These are phyloP conservation scores for Leccinum fuscescens DNA, from an alignment of 1,284 basidiomycete genomes.

Conservation along the genomic window DNA sequence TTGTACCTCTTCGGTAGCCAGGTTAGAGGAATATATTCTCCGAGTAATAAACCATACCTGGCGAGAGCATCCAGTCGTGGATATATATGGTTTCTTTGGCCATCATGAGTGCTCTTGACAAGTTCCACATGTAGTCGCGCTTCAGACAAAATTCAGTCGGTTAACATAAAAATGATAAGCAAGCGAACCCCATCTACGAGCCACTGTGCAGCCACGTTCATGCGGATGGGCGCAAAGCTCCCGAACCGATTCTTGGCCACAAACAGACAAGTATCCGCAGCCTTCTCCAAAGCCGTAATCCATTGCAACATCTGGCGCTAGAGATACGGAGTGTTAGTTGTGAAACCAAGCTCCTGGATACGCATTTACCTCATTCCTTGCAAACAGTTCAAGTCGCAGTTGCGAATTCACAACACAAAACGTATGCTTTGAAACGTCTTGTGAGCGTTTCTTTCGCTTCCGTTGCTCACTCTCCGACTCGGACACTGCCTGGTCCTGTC, in stretches of 20 bases:
- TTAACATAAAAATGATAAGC: neutral
- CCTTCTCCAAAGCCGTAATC: constrained; percentile 89
- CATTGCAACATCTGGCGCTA: constrained; percentile 97
- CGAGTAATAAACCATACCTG: constrained; percentile 45
- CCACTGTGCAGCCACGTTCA: constrained; percentile 97
- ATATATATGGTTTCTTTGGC: constrained; percentile 91
- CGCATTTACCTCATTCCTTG: constrained; percentile 75
- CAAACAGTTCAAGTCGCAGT: constrained; percentile 83
- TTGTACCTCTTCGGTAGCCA: constrained; percentile 63
- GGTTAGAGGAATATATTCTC: constrained; percentile 1
- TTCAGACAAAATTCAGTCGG: constrained; percentile 28
- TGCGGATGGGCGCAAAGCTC: constrained; percentile 91
- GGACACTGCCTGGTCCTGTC: constrained; percentile 16
- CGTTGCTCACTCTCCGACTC: constrained; percentile 35
- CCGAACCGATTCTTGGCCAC: constrained; percentile 84
- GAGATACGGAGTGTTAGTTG: constrained; percentile 1
- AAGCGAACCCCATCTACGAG: constrained; percentile 90
- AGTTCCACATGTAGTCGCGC: constrained; percentile 97
- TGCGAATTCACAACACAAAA: constrained; percentile 95
- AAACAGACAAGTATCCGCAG: constrained; percentile 78
- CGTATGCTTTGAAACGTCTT: constrained; percentile 83
- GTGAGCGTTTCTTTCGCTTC: constrained; percentile 43
- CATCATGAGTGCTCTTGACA: constrained; percentile 90
- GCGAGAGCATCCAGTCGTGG: constrained; percentile 95
- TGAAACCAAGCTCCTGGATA: neutral